phyloP scores from a whole-genome alignment of 1,284 basidiomycete genomes.

The Termitomyces sp. region DNA sequence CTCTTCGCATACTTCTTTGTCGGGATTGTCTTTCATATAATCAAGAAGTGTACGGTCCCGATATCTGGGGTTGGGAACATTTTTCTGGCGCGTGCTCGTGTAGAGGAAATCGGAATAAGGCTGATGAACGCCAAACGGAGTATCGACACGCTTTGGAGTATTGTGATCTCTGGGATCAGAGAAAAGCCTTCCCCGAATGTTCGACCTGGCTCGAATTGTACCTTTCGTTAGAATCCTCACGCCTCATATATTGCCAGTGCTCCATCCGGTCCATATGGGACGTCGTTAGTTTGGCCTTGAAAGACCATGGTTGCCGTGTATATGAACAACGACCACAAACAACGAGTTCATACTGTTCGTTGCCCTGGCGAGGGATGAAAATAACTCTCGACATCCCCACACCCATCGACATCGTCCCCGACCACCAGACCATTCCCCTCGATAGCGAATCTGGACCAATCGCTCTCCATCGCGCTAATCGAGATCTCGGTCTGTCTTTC shows the following conservation, averaged over 20 bases:
- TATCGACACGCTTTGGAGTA: not conserved
- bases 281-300: slow-evolving; percentile 27
- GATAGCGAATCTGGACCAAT: slow-evolving; percentile 8
- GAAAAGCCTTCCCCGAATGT: slow-evolving; percentile 10
- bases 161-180: slow-evolving; percentile 5
- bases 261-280: slow-evolving; percentile 31
- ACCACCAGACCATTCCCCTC: not conserved
- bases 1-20: slow-evolving; percentile 37
- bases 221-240: slow-evolving; percentile 15
- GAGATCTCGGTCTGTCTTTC: slow-evolving; percentile 28
- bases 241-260: slow-evolving; percentile 6
- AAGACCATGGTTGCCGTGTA: slow-evolving; percentile 30
- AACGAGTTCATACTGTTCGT: slow-evolving; percentile 1
- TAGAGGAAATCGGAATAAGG: slow-evolving; percentile 14
- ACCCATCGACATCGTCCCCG: slow-evolving; percentile 9
- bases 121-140: slow-evolving; percentile 6
- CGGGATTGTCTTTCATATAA: slow-evolving; percentile 42
- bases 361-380: slow-evolving; percentile 1
- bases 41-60: slow-evolving; percentile 41
- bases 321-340: slow-evolving; percentile 5
- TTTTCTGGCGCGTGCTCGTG: slow-evolving; percentile 39
- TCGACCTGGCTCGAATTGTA: slow-evolving; percentile 17
- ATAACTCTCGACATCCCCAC: slow-evolving; percentile 10
- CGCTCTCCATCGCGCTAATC: slow-evolving; percentile 23
- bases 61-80: slow-evolving; percentile 43